phyloP scores from a whole-genome alignment of 2,329 filamentous ascomycete genomes.

The Ophiocordyceps camponoti-leonardi region DNA sequence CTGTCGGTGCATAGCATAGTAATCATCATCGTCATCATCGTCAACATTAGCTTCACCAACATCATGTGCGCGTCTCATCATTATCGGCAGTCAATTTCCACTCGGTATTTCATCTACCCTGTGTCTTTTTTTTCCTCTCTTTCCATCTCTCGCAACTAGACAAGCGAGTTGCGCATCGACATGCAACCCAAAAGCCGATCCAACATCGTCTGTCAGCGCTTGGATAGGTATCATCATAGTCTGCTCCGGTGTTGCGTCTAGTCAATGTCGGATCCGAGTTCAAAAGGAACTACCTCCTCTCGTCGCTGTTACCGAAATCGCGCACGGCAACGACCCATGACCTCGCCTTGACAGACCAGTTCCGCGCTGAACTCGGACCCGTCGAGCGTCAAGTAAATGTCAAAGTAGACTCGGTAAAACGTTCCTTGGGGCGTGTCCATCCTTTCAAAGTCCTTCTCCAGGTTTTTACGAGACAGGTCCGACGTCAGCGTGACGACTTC shows the following conservation, averaged over 20 bases:
- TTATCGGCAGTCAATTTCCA: too few relatives aligned
- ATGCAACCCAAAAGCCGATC: background rate
- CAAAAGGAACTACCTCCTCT: background rate
- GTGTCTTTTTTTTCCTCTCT: too few relatives aligned
- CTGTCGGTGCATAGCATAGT: too few relatives aligned
- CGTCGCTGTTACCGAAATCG: slow-evolving; percentile 47
- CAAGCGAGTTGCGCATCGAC: background rate
- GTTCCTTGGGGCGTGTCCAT: slow-evolving; percentile 98
- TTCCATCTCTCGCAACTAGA: background rate
- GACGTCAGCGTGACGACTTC: slow-evolving; percentile 96
- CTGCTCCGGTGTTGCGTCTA: slow-evolving; percentile 1
- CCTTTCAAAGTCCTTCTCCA: slow-evolving; percentile 97
- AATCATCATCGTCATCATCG: too few relatives aligned
- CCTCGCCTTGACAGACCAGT: slow-evolving; percentile 95
- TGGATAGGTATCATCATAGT: slow-evolving; percentile 1
- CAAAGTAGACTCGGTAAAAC: slow-evolving; percentile 72
- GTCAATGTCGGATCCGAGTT: background rate
- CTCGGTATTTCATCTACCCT: too few relatives aligned
- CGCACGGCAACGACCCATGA: slow-evolving; percentile 92
- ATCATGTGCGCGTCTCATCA: too few relatives aligned
- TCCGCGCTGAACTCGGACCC: slow-evolving; percentile 97
- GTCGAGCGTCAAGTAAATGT: slow-evolving; percentile 82
- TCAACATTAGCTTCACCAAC: too few relatives aligned
- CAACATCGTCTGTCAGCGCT: background rate
- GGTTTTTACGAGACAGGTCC: slow-evolving; percentile 90